phyloP scores from a whole-genome alignment of 1,139 yeast species.

The Pneumocystis jirovecii region DNA sequence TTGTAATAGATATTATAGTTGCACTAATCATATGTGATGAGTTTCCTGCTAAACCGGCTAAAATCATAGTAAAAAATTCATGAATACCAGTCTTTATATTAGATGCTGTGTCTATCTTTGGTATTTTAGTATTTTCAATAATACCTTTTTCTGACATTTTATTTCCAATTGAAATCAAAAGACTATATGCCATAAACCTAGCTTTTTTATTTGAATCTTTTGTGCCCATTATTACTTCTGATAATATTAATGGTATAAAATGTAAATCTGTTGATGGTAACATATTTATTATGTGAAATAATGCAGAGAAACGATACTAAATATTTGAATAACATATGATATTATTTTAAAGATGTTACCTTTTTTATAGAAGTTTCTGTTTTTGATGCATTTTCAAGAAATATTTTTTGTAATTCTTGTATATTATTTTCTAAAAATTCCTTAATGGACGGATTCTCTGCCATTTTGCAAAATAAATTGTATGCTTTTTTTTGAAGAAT shows the following conservation, averaged over 20 bases:
- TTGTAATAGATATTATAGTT: constrained; percentile 76
- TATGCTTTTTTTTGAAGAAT: constrained; percentile 37
- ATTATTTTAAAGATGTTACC: neutral
- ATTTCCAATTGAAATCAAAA: constrained; percentile 67
- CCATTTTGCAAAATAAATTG: constrained; percentile 1
- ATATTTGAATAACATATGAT: constrained; percentile 33
- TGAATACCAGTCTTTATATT: constrained; percentile 53
- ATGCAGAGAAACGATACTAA: constrained; percentile 53
- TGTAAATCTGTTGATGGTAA: constrained; percentile 49
- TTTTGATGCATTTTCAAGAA: constrained; percentile 38
- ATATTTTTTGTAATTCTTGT: constrained; percentile 43
- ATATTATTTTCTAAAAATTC: constrained; percentile 31
- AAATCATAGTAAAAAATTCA: constrained; percentile 81
- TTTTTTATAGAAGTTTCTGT: neutral
- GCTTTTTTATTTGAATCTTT: constrained; percentile 88
- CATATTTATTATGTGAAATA: constrained; percentile 43
- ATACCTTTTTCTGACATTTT: constrained; percentile 60
- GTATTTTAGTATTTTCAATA: constrained; percentile 49
- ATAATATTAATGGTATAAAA: constrained; percentile 66
- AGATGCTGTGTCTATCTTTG: constrained; percentile 48
- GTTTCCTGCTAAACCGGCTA: constrained; percentile 92
- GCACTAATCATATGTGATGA: constrained; percentile 94
- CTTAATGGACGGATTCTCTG: neutral
- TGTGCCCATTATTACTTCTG: constrained; percentile 83
- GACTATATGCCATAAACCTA: constrained; percentile 62